A percentile compares a stretch with the other conserved stretches of the same genome.
These are phyloP conservation scores for Claviceps pazoutovae DNA, from an alignment of 2,329 filamentous ascomycete species.

Conservation along the genomic window DNA sequence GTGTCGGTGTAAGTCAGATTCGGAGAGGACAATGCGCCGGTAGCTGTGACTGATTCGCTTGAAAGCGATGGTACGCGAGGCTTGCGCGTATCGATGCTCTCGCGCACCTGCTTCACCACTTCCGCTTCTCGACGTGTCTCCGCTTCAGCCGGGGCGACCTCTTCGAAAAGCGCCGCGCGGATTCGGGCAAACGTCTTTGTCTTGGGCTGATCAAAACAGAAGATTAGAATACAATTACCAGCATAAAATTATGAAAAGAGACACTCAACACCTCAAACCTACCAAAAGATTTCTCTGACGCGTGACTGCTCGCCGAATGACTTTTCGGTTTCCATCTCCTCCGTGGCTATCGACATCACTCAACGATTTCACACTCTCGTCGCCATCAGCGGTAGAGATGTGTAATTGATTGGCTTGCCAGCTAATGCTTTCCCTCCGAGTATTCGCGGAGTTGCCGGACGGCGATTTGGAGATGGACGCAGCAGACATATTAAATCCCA, in stretches of 20 bases:
- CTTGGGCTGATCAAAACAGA: slow-evolving; percentile 52
- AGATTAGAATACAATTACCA: not conserved
- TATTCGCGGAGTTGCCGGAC: slow-evolving; percentile 37
- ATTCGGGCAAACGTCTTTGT: slow-evolving; percentile 93
- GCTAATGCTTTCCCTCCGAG: slow-evolving; percentile 76
- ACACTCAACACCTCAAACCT: slow-evolving; percentile 10
- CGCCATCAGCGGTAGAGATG: slow-evolving; percentile 54
- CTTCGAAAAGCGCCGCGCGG: slow-evolving; percentile 75
- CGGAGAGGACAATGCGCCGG: slow-evolving; percentile 55
- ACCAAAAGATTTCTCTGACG: slow-evolving; percentile 80
- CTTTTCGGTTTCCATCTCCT: slow-evolving; percentile 51
- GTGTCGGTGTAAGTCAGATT: slow-evolving; percentile 48
- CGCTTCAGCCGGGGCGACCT: slow-evolving; percentile 73
- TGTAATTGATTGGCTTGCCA: slow-evolving; percentile 82
- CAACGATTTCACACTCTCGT: slow-evolving; percentile 58
- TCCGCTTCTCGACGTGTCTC: slow-evolving; percentile 87
- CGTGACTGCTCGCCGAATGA: slow-evolving; percentile 72
- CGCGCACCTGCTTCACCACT: slow-evolving; percentile 86
- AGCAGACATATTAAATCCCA: slow-evolving; percentile 34
- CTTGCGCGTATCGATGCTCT: slow-evolving; percentile 61
- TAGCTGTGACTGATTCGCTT: slow-evolving; percentile 32
- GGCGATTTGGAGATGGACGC: slow-evolving; percentile 56
- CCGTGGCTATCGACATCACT: slow-evolving; percentile 36
- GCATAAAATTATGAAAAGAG: not conserved
- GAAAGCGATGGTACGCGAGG: slow-evolving; percentile 23